These are phyloP conservation scores for Cutaneotrichosporon sp. DNA, from an alignment of 1,284 basidiomycete genomes.

Conservation along the genomic window DNA sequence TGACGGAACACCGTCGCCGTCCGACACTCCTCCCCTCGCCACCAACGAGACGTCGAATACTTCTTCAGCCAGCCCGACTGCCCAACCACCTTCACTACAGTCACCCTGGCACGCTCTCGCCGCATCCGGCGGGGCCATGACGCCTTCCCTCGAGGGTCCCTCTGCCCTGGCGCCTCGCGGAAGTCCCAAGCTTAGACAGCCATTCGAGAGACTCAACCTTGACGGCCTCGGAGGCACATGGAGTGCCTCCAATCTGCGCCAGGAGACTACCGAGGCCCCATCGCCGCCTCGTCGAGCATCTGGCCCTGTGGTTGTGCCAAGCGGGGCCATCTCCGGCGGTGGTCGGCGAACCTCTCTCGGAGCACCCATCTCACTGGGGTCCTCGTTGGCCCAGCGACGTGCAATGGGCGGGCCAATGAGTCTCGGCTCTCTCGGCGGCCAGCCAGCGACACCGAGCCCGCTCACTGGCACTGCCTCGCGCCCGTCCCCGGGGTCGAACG, in stretches of 20 bases:
- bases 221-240: conserved; percentile 44
- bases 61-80: not conserved
- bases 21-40: conserved; percentile 4
- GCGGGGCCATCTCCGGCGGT: conserved; percentile 1
- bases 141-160: conserved; percentile 45
- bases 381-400: conserved; percentile 13
- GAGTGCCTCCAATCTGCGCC: conserved; percentile 38
- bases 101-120: conserved; percentile 53
- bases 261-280: conserved; percentile 8
- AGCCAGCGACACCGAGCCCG: not conserved
- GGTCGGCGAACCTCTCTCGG: not conserved
- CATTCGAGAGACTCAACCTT: conserved; percentile 52
- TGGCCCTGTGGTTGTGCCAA: not conserved
- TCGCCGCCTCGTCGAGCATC: not conserved
- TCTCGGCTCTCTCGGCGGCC: not conserved
- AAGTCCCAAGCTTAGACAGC: conserved; percentile 51
- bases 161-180: conserved; percentile 26
- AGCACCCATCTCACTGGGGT: not conserved
- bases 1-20: not conserved
- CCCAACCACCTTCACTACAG: not conserved
- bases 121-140: conserved; percentile 51
- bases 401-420: conserved; percentile 1
- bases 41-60: not conserved
- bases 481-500: not conserved
- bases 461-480: not conserved